A percentile compares a stretch with the other conserved stretches of the same genome.
These are phyloP conservation scores for Aspergillus haitiensis DNA, from an alignment of 495 filamentous ascomycete species.

Conservation along the genomic window DNA sequence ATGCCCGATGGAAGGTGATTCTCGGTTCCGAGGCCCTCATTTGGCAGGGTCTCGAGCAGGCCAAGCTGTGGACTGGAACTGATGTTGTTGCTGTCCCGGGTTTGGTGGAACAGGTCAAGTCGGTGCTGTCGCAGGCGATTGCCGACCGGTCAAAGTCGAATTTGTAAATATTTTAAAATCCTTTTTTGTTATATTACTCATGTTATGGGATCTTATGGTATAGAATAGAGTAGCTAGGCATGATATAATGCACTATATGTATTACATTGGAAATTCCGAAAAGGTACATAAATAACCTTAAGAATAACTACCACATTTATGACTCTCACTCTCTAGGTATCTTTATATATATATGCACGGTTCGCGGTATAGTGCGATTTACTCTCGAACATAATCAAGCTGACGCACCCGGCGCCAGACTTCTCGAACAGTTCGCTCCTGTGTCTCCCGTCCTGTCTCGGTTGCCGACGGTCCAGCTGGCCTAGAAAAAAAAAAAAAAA, in stretches of 20 bases:
- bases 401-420: conserved; percentile 63
- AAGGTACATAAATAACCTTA: too few relatives aligned
- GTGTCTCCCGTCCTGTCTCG: conserved; percentile 60
- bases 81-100: conserved; percentile 54
- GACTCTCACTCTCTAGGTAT: too few relatives aligned
- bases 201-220: conserved; percentile 19
- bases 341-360: not conserved
- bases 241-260: conserved; percentile 14
- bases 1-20: conserved; percentile 66
- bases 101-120: conserved; percentile 51
- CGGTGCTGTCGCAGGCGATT: conserved; percentile 45
- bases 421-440: conserved; percentile 66
- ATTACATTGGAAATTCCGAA: not conserved
- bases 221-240: conserved; percentile 14
- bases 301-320: too few relatives aligned
- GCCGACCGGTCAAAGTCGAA: conserved; percentile 38
- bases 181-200: too few relatives aligned
- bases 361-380: conserved; percentile 8
- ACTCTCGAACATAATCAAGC: conserved; percentile 59
- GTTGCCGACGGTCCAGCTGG: conserved; percentile 59
- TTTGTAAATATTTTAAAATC: conserved; percentile 27
- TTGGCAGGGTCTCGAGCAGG: conserved; percentile 74
- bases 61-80: conserved; percentile 61
- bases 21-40: conserved; percentile 70
- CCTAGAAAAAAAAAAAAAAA: conserved; percentile 32